Percentiles rank a stretch among this genome's conserved stretches.
phyloP scores from a whole-genome alignment of 768 basidiomycete genomes.

The Suillus luteus region DNA sequence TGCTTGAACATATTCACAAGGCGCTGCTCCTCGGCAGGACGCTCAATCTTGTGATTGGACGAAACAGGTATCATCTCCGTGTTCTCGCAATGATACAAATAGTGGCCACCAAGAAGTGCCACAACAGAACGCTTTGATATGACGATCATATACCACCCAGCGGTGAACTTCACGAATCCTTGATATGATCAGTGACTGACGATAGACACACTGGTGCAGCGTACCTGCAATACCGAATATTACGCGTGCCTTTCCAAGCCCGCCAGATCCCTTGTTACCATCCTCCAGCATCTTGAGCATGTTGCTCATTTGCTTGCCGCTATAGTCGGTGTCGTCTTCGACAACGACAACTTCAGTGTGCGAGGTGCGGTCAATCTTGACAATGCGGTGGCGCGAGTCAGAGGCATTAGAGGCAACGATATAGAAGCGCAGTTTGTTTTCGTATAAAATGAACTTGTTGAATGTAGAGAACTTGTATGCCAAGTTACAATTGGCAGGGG shows the following conservation, averaged over 20 bases:
- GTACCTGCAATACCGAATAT: slow-evolving; percentile 85
- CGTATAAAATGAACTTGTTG: slow-evolving; percentile 93
- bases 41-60: slow-evolving; percentile 81
- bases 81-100: slow-evolving; percentile 93
- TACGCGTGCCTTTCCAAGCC: slow-evolving; percentile 73
- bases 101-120: slow-evolving; percentile 92
- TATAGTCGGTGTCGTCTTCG: slow-evolving; percentile 90
- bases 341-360: slow-evolving; percentile 74
- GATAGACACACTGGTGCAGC: slow-evolving; percentile 16
- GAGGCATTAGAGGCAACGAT: slow-evolving; percentile 89
- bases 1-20: slow-evolving; percentile 91
- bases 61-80: slow-evolving; percentile 82
- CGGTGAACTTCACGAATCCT: slow-evolving; percentile 92
- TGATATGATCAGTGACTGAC: neutral
- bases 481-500: neutral
- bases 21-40: slow-evolving; percentile 85
- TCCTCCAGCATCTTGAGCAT: slow-evolving; percentile 96
- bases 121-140: slow-evolving; percentile 91
- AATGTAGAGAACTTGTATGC: slow-evolving; percentile 20
- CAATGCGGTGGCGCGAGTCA: slow-evolving; percentile 85
- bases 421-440: slow-evolving; percentile 89
- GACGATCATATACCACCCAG: slow-evolving; percentile 94
- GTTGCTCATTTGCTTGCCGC: slow-evolving; percentile 83
- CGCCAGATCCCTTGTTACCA: slow-evolving; percentile 87
- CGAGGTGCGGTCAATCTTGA: slow-evolving; percentile 90